Percentiles rank a stretch among this genome's conserved stretches.
Evolutionary conservation across 805 yeast species (phyloP).

Genomic region (Candida michaelii): DNA sequence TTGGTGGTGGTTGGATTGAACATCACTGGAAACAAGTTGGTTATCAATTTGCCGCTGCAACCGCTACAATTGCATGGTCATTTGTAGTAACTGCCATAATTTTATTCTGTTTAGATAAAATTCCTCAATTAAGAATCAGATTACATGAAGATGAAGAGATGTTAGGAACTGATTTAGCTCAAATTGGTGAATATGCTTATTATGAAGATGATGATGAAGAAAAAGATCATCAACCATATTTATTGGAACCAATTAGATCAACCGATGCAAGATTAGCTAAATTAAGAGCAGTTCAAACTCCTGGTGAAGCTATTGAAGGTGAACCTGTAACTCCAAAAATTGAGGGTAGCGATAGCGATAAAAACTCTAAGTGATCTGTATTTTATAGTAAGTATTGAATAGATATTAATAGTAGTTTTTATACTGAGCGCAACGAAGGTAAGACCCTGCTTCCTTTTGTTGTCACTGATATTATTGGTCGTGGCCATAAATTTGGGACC

Average conservation of each 20-base stretch:
- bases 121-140: conserved; percentile 79
- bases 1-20: conserved; percentile 86
- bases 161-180: conserved; percentile 82
- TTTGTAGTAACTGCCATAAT: conserved; percentile 70
- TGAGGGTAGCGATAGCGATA: conserved; percentile 18
- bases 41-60: conserved; percentile 79
- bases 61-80: conserved; percentile 73
- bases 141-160: conserved; percentile 84
- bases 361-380: conserved; percentile 10
- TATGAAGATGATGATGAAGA: conserved; percentile 52
- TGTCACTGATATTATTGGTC: too few species aligned
- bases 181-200: conserved; percentile 88
- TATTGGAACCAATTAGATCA: conserved; percentile 79
- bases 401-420: too few species aligned
- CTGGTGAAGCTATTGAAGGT: conserved; percentile 14
- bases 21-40: conserved; percentile 82
- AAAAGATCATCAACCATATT: conserved; percentile 40
- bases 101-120: conserved; percentile 62
- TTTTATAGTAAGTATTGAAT: background rate
- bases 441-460: too few species aligned
- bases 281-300: conserved; percentile 26
- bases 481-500: too few species aligned
- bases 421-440: too few species aligned
- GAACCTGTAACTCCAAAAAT: conserved; percentile 17
- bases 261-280: conserved; percentile 39